Percentiles rank a stretch among this genome's conserved stretches.
Conservation (phyloP, 768 basidiomycete species). For the Gloeophyllum trabeum region DNA sequence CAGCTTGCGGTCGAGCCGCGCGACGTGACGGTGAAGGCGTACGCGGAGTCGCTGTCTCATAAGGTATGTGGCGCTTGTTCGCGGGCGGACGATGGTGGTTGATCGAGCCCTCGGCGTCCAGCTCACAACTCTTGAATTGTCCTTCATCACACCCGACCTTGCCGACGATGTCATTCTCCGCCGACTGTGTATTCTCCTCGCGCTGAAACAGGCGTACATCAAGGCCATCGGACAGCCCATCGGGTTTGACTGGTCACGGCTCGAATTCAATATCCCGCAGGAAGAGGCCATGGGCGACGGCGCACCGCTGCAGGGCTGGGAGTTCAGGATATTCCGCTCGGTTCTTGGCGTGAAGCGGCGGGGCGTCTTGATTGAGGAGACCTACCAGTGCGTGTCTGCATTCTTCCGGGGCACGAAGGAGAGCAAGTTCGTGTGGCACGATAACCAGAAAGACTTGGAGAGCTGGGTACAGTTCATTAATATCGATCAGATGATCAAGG, state of each 20-base stretch:
- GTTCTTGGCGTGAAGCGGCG: conserved; percentile 57
- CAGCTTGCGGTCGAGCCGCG: conserved; percentile 52
- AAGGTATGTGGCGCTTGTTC: conserved; percentile 36
- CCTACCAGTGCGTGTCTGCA: conserved; percentile 68
- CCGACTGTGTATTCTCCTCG: conserved; percentile 65
- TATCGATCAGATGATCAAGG: conserved; percentile 73
- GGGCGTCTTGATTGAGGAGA: conserved; percentile 45
- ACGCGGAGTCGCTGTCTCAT: conserved; percentile 63
- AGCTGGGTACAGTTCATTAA: conserved; percentile 80
- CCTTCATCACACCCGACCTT: conserved; percentile 37
- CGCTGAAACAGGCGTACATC: conserved; percentile 75
- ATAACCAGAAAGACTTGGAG: conserved; percentile 53
- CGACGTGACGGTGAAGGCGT: conserved; percentile 46
- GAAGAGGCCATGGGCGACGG: conserved; percentile 56
- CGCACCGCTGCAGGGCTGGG: conserved; percentile 67
- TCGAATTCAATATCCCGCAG: conserved; percentile 70
- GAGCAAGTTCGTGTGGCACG: conserved; percentile 64
- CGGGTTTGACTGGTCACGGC: conserved; percentile 72
- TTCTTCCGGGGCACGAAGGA: conserved; percentile 62
- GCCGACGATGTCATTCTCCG: conserved; percentile 59
- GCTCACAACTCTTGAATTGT: conserved; percentile 40
- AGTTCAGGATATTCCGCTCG: conserved; percentile 73
- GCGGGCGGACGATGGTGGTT: background rate
- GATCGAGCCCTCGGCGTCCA: conserved; percentile 14
- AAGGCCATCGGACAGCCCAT: conserved; percentile 74